Evolutionary conservation across 2,329 filamentous ascomycete species (phyloP).

Genomic region (Rutstroemia sp.): DNA sequence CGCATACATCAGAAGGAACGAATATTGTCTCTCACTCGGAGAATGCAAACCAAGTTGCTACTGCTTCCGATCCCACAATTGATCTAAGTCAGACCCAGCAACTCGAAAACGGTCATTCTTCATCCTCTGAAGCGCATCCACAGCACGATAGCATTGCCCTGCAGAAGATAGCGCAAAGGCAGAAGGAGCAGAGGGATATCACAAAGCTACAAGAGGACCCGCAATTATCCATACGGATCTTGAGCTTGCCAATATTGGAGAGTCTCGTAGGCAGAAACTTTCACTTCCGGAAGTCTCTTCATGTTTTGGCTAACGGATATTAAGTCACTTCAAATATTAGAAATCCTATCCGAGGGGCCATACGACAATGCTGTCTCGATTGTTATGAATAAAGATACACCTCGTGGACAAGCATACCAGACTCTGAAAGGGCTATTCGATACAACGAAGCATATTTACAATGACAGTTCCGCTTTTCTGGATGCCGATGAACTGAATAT

Average conservation of each 20-base stretch:
- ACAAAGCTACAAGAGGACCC: conserved; percentile 18
- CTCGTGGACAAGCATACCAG: conserved; percentile 53
- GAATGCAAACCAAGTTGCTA: background rate
- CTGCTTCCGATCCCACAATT: no score
- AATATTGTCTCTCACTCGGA: background rate
- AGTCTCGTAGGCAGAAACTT: conserved; percentile 41
- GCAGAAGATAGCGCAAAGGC: no score
- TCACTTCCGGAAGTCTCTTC: background rate
- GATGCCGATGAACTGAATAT: conserved; percentile 45
- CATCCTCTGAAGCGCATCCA: background rate
- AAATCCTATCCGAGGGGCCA: conserved; percentile 47
- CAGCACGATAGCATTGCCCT: no score
- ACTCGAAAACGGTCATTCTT: background rate
- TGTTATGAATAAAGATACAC: conserved; percentile 46
- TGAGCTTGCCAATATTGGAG: conserved; percentile 54
- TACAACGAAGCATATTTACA: conserved; percentile 55
- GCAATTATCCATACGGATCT: conserved; percentile 39
- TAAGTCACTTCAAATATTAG: conserved; percentile 51
- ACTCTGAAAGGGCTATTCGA: conserved; percentile 56
- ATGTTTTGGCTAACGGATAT: conserved; percentile 1
- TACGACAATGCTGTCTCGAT: conserved; percentile 50
- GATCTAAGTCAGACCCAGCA: no score
- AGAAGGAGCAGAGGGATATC: background rate
- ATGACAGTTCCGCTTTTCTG: conserved; percentile 43
- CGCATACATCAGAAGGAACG: background rate